These are phyloP conservation scores for Mucor velutinosus DNA, from an alignment of 371 early-diverging fungal species.

Conservation along the genomic window DNA sequence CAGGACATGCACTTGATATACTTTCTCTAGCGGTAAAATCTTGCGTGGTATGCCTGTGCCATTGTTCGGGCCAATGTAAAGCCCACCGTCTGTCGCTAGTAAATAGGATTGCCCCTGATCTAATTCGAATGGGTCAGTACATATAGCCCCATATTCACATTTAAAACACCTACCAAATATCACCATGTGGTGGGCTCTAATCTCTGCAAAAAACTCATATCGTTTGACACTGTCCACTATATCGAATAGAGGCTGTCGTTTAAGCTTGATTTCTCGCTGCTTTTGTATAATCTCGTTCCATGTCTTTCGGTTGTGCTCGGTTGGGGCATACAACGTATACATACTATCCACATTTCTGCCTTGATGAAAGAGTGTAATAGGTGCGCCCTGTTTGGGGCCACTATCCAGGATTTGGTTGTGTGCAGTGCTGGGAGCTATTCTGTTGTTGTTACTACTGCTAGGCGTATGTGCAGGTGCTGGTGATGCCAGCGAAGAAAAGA, in stretches of 20 bases:
- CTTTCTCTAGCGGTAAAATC: conserved; percentile 32
- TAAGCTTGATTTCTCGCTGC: conserved; percentile 61
- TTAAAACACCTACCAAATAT: conserved; percentile 35
- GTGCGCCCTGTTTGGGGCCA: conserved; percentile 38
- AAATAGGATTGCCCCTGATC: conserved; percentile 38
- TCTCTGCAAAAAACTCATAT: conserved; percentile 32
- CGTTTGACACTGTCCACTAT: conserved; percentile 40
- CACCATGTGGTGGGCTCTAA: conserved; percentile 38
- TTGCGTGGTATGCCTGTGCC: conserved; percentile 30
- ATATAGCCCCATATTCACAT: neutral
- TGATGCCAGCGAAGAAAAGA: neutral
- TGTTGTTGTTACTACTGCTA: neutral
- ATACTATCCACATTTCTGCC: conserved; percentile 63
- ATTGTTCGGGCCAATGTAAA: conserved; percentile 36
- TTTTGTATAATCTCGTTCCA: conserved; percentile 83
- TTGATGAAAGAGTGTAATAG: conserved; percentile 77
- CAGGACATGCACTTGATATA: conserved; percentile 43
- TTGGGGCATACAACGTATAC: conserved; percentile 72
- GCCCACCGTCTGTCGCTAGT: conserved; percentile 44
- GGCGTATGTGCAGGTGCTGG: neutral
- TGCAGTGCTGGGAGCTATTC: neutral
- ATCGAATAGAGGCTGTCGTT: conserved; percentile 62
- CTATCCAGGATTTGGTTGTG: neutral
- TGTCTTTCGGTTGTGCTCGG: conserved; percentile 71
- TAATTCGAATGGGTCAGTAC: neutral